Percentiles rank a stretch among this genome's conserved stretches.
Evolutionary conservation across 495 filamentous ascomycete genomes (phyloP).

Genomic region (Parathielavia hyrcaniae): DNA sequence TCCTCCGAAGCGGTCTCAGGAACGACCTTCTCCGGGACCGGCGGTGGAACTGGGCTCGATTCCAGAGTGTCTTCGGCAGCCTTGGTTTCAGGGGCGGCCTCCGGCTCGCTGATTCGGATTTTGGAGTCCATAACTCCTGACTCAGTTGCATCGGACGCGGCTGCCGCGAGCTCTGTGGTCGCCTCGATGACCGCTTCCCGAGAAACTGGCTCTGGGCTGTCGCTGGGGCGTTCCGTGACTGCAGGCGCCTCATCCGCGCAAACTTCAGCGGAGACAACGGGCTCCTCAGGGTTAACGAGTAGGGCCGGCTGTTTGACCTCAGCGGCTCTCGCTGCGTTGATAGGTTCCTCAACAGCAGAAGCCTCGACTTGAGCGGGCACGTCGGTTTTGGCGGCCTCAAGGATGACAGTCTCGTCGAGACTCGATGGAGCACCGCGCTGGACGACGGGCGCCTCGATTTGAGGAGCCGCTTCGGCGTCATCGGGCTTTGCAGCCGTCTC

Average conservation of each 20-base stretch:
- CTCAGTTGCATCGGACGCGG: slow-evolving; percentile 1
- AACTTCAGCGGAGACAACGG: not conserved
- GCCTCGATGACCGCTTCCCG: not conserved
- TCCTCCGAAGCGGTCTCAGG: slow-evolving; percentile 21
- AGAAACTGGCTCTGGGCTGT: not conserved
- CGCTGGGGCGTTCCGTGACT: not conserved
- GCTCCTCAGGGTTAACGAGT: slow-evolving; percentile 11
- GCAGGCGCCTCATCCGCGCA: slow-evolving; percentile 5
- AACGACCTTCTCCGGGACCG: not conserved
- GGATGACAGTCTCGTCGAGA: slow-evolving; percentile 11
- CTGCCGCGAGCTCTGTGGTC: slow-evolving; percentile 1
- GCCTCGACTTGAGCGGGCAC: not conserved
- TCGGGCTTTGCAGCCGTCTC: not conserved
- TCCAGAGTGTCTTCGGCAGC: not conserved
- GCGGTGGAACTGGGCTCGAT: not conserved
- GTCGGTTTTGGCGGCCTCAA: not conserved
- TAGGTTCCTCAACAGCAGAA: slow-evolving; percentile 6
- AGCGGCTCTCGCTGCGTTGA: slow-evolving; percentile 7
- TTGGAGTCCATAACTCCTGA: not conserved
- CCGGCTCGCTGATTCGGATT: not conserved
- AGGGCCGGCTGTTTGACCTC: slow-evolving; percentile 5
- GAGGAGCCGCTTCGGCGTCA: not conserved
- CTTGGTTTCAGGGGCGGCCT: not conserved
- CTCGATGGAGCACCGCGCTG: not conserved
- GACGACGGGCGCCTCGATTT: not conserved